These are phyloP conservation scores for Aspergillus pseudoviridinutans DNA, from an alignment of 2,329 filamentous ascomycete species.

Conservation along the genomic window DNA sequence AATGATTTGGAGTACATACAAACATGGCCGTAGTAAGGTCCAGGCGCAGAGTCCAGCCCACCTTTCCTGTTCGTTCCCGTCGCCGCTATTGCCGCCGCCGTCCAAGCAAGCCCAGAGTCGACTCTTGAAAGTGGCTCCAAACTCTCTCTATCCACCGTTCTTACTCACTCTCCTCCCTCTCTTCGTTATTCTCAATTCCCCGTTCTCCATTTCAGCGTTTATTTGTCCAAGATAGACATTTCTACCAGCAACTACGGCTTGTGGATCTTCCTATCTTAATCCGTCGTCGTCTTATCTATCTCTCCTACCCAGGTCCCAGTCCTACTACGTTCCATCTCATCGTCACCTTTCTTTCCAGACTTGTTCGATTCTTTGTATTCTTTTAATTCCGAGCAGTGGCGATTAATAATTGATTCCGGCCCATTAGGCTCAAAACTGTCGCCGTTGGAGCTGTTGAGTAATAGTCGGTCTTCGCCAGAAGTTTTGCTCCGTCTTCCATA, in stretches of 20 bases:
- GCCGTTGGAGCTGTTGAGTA: slow-evolving; percentile 14
- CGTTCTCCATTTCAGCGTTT: slow-evolving; percentile 4
- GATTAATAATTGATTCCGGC: slow-evolving; percentile 5
- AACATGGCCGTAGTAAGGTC: no score
- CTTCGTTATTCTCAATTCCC: background rate
- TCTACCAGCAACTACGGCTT: background rate
- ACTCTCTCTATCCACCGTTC: slow-evolving; percentile 8
- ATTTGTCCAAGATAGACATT: slow-evolving; percentile 6
- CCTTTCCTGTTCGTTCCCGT: background rate
- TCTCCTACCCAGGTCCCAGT: background rate
- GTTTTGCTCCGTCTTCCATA: slow-evolving; percentile 29
- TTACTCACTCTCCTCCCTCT: slow-evolving; percentile 7
- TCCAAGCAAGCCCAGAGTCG: slow-evolving; percentile 3
- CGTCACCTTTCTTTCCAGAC: slow-evolving; percentile 4
- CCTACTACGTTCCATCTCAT: slow-evolving; percentile 1
- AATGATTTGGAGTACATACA: no score
- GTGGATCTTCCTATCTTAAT: slow-evolving; percentile 2
- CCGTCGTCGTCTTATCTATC: slow-evolving; percentile 4
- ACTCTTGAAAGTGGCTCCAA: slow-evolving; percentile 14
- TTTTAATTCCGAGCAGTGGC: background rate
- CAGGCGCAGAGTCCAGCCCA: no score
- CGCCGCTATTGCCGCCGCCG: slow-evolving; percentile 21
- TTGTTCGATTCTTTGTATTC: background rate
- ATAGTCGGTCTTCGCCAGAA: slow-evolving; percentile 16
- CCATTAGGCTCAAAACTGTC: slow-evolving; percentile 10